Evolutionary conservation across 2,329 filamentous ascomycete genomes (phyloP).

Genomic region (Teratosphaeria viscida): DNA sequence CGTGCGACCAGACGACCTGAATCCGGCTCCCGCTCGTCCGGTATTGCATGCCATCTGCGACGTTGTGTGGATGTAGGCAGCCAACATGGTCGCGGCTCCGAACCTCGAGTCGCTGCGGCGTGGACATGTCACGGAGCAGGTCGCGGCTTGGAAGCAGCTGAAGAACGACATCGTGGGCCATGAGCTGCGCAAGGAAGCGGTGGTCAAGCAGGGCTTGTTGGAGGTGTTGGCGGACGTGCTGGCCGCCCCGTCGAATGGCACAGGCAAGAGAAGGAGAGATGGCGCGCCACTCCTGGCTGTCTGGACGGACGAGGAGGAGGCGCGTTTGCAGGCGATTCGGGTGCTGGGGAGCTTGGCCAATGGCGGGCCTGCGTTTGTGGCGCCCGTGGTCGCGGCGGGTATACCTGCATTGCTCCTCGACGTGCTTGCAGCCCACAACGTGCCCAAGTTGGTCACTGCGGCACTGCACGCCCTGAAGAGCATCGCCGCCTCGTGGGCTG

Average conservation of each 20-base stretch:
- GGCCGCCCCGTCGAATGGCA: conserved; percentile 31
- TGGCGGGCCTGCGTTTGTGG: conserved; percentile 74
- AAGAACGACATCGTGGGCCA: conserved; percentile 91
- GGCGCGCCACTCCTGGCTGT: conserved; percentile 25
- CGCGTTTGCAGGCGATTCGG: conserved; percentile 68
- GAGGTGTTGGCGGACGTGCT: conserved; percentile 49
- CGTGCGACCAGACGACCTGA: not conserved
- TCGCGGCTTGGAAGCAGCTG: conserved; percentile 55
- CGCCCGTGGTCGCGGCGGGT: conserved; percentile 58
- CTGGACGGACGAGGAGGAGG: conserved; percentile 53
- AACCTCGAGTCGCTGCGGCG: not conserved
- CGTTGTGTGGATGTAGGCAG: not conserved
- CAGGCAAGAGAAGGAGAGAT: conserved; percentile 36
- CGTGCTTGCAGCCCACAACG: conserved; percentile 51
- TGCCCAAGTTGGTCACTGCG: conserved; percentile 58
- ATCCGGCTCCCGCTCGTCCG: not conserved
- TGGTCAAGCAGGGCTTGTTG: conserved; percentile 60
- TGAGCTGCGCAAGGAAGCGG: conserved; percentile 71
- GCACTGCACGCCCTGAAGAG: conserved; percentile 65
- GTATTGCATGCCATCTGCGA: not conserved
- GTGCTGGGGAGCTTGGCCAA: conserved; percentile 77
- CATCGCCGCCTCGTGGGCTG: conserved; percentile 49
- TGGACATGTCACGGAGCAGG: conserved; percentile 21
- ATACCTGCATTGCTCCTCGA: conserved; percentile 60
- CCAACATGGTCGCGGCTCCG: not conserved